Percentiles rank a stretch among this genome's conserved stretches.
phyloP scores from a whole-genome alignment of 768 basidiomycete species.

The Tricholomella constricta region DNA sequence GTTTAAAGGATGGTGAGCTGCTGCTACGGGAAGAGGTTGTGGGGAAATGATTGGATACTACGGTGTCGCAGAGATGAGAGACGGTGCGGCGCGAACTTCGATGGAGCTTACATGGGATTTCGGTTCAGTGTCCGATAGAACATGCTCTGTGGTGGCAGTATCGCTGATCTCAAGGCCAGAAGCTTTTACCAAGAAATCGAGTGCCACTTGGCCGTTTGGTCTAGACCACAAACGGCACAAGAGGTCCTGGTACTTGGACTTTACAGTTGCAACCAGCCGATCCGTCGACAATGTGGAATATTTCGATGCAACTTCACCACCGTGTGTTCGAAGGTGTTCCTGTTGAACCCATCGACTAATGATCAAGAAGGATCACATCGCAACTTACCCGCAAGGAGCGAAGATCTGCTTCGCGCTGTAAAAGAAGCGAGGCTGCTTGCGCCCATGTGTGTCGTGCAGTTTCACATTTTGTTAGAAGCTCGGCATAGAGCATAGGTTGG shows the following conservation, averaged over 20 bases:
- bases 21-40: slow-evolving; percentile 43
- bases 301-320: slow-evolving; percentile 15
- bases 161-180: slow-evolving; percentile 22
- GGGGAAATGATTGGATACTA: slow-evolving; percentile 4
- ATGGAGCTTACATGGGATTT: neutral
- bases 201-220: slow-evolving; percentile 21
- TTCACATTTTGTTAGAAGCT: slow-evolving; percentile 32
- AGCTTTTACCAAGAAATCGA: slow-evolving; percentile 30
- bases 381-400: slow-evolving; percentile 27
- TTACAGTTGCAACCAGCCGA: slow-evolving; percentile 31
- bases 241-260: slow-evolving; percentile 32
- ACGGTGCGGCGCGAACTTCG: neutral
- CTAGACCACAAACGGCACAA: slow-evolving; percentile 27
- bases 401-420: slow-evolving; percentile 35
- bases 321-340: slow-evolving; percentile 4
- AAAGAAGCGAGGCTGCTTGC: slow-evolving; percentile 35
- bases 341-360: neutral
- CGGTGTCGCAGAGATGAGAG: neutral
- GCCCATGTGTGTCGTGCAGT: slow-evolving; percentile 36
- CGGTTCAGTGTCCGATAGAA: neutral
- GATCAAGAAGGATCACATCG: neutral
- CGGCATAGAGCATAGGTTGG: slow-evolving; percentile 37
- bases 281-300: slow-evolving; percentile 28
- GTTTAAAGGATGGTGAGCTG: slow-evolving; percentile 46
- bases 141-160: neutral